Base-by-base conservation (phyloP, 305 asterid genomes). In the Caryopteris hybrid region DNA sequence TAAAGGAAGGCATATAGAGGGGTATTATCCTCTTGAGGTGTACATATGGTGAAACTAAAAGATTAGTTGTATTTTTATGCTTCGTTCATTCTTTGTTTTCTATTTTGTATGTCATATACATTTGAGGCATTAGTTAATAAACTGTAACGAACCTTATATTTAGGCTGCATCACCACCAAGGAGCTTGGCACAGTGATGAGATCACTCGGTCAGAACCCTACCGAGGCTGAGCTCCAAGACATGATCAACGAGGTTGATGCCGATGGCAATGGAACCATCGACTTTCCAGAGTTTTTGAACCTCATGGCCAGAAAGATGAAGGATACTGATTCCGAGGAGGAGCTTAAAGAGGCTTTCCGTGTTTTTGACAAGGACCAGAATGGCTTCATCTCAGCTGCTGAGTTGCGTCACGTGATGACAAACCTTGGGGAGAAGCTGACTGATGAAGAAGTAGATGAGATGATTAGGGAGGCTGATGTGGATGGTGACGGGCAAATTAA, bases 371-470 rank as follows among this genome's bases (percentile, higher is more conserved):
- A n/a, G n/a, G n/a, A n/a, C n/a, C n/a, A n/a, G n/a, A n/a, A n/a
- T n/a, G n/a, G n/a, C n/a, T n/a, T n/a, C n/a, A n/a, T n/a, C n/a
- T n/a, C n/a, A n/a, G n/a, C n/a, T n/a, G n/a, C n/a, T n/a, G n/a
- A n/a, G n/a, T n/a, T 83, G 45, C 85, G 85, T 34, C 85, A 80
- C 0, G 85, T 83, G 72, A 80, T 83, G 88, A 78, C 83, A 13
- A 80, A 80, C 65, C 88, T 83, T 1, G 85, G 85, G 6, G 88
- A 80, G 83, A 80, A 83, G 83, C 79, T 80, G 66, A 83, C 85
- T 0, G 88, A 83, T 8, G 85, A 83, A 74, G 88, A 83, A 61
- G 85, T 80, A 9, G 85, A 80, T 2, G 85, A 80, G 78, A 83
- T 83, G 88, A 83, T 83, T 29, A 70, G 79, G 68, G 85, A 83